These are phyloP conservation scores for Macrotyloma uniflorum DNA, from an alignment of 306 rosid genomes.

Conservation along the genomic window DNA sequence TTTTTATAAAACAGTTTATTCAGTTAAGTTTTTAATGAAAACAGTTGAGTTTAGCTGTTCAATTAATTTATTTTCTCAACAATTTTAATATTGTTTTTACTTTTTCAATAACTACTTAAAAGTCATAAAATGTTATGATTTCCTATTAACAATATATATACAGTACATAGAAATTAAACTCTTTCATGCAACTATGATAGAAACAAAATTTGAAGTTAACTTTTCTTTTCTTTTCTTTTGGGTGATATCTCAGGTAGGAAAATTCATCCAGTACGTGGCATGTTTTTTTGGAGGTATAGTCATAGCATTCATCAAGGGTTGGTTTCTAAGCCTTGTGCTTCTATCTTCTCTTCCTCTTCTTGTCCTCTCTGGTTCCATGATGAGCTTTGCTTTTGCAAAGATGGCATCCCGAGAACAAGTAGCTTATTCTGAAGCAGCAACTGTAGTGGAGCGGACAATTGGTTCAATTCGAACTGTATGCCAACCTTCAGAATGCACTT, in stretches of 20 bases:
- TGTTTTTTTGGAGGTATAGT: conserved; percentile 64
- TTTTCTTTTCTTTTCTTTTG: conserved; percentile 21
- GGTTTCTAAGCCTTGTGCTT: conserved; percentile 79
- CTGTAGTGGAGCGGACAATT: conserved; percentile 65
- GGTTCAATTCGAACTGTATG: conserved; percentile 85
- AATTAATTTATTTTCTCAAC: no score
- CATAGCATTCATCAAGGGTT: conserved; percentile 74
- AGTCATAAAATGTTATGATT: background rate
- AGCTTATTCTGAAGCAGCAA: conserved; percentile 76
- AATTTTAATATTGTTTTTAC: no score
- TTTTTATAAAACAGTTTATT: no score
- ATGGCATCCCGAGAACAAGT: conserved; percentile 72
- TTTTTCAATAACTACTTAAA: background rate
- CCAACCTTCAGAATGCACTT: background rate
- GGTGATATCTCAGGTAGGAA: conserved; percentile 65
- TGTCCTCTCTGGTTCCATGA: conserved; percentile 60
- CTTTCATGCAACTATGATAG: background rate
- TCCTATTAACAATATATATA: background rate
- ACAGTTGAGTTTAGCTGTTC: no score
- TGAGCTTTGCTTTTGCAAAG: conserved; percentile 52
- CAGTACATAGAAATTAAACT: background rate
- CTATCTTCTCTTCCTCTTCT: conserved; percentile 71
- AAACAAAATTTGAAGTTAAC: background rate
- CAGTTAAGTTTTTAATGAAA: no score
- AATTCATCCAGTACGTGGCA: conserved; percentile 54